phyloP scores from a whole-genome alignment of 176 grass and related monocot genomes.

The Tillandsia leiboldiana region DNA sequence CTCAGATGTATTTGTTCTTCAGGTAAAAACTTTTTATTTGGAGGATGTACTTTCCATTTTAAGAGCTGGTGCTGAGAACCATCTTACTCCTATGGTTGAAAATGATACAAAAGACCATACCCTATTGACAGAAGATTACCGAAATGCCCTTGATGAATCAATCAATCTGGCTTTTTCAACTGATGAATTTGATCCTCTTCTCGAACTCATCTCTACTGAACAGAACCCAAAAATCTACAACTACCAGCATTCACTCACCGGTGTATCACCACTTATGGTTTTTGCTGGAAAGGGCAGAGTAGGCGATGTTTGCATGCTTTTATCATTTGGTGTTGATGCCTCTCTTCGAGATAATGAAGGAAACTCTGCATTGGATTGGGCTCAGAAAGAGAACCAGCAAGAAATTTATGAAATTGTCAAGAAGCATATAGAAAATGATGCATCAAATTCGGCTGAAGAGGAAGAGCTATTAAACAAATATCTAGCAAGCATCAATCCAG shows the following conservation, averaged over 20 bases:
- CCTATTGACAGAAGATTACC: conserved; percentile 57
- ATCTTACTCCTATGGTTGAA: conserved; percentile 32
- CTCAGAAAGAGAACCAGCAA: conserved; percentile 62
- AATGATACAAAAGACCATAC: conserved; percentile 24
- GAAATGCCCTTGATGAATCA: conserved; percentile 75
- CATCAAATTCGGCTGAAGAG: conserved; percentile 48
- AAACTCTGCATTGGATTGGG: conserved; percentile 66
- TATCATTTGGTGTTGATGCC: conserved; percentile 89
- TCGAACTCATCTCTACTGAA: conserved; percentile 73
- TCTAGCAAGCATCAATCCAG: conserved; percentile 56
- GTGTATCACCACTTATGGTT: conserved; percentile 85
- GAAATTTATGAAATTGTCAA: conserved; percentile 62
- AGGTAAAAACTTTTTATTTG: conserved; percentile 95
- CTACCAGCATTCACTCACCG: conserved; percentile 77
- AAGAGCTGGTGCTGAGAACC: conserved; percentile 48
- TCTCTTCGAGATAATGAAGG: conserved; percentile 51
- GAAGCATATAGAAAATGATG: conserved; percentile 51
- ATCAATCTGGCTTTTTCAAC: conserved; percentile 69
- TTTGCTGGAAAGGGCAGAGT: conserved; percentile 77
- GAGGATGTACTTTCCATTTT: conserved; percentile 90
- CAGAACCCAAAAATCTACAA: conserved; percentile 62
- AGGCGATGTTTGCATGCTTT: conserved; percentile 83
- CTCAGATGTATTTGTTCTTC: background rate
- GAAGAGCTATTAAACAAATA: conserved; percentile 71
- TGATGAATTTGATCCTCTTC: conserved; percentile 86